Conservation (phyloP, 1,139 yeast species). For the Protomyces inundatus region DNA sequence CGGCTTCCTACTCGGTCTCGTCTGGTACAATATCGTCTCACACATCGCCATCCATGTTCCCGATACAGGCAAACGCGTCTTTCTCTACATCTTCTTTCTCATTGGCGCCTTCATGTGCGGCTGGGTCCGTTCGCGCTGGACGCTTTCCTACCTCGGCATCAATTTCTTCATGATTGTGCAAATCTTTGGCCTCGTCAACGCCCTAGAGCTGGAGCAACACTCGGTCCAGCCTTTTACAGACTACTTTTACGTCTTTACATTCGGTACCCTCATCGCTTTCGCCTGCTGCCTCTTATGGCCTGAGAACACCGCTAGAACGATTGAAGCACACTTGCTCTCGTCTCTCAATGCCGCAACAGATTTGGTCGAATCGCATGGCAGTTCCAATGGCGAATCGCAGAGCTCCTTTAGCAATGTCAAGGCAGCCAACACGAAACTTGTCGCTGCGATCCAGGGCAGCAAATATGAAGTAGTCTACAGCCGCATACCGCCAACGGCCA, state of each 20-base stretch:
- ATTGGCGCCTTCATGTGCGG: conserved; percentile 11
- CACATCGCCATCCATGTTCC: conserved; percentile 7
- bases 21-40: conserved; percentile 5
- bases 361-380: not conserved
- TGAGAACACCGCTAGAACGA: not conserved
- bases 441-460: not conserved
- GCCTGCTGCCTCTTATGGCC: not conserved
- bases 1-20: conserved; percentile 4
- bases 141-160: conserved; percentile 8
- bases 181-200: conserved; percentile 8
- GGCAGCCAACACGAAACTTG: not conserved
- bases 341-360: not conserved
- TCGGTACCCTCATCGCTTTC: conserved; percentile 3
- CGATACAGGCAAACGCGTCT: conserved; percentile 2
- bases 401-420: not conserved
- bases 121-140: not conserved
- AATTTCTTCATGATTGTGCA: conserved; percentile 11
- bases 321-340: not conserved
- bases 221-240: conserved; percentile 1
- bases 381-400: not conserved
- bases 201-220: conserved; percentile 1
- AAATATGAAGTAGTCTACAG: not conserved
- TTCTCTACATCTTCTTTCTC: not conserved
- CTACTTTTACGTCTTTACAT: conserved; percentile 13
- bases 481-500: not conserved